Percentiles rank a stretch among this genome's conserved stretches.
Evolutionary conservation across 495 filamentous ascomycete species (phyloP).

Genomic region (Neurospora discreta): DNA sequence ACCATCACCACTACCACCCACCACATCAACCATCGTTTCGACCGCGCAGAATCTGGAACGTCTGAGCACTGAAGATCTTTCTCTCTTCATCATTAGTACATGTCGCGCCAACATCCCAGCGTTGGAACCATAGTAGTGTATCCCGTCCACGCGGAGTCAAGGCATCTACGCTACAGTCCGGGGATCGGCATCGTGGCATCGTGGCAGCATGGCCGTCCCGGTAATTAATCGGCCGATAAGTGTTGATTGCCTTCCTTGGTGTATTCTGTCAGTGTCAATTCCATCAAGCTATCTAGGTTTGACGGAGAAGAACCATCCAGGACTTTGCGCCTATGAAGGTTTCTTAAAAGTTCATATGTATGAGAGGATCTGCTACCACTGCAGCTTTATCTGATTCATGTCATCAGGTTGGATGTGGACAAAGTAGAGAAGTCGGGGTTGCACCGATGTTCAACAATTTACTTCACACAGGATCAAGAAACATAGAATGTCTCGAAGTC

Average conservation of each 20-base stretch:
- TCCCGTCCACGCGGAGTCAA: not conserved
- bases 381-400: not conserved
- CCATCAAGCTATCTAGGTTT: not conserved
- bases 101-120: not conserved
- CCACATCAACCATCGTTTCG: not conserved
- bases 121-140: not conserved
- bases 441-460: not conserved
- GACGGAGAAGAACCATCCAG: not conserved
- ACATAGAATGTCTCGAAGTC: not conserved
- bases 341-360: too few relatives aligned
- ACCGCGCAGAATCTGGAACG: not conserved
- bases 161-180: not conserved
- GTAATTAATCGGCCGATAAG: not conserved
- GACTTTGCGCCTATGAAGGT: not conserved
- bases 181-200: not conserved
- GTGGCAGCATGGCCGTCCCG: not conserved
- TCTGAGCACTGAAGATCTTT: not conserved
- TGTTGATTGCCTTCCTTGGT: not conserved
- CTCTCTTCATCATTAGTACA: not conserved
- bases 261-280: not conserved
- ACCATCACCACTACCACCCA: not conserved
- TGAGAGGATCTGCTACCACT: not conserved
- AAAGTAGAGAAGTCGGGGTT: too few relatives aligned
- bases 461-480: not conserved
- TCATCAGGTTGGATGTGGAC: too few relatives aligned